A percentile compares a stretch with the other conserved stretches of the same genome.
Evolutionary conservation across 371 early-diverging fungal species (phyloP).

Genomic region (Apophysomyces variabilis): DNA sequence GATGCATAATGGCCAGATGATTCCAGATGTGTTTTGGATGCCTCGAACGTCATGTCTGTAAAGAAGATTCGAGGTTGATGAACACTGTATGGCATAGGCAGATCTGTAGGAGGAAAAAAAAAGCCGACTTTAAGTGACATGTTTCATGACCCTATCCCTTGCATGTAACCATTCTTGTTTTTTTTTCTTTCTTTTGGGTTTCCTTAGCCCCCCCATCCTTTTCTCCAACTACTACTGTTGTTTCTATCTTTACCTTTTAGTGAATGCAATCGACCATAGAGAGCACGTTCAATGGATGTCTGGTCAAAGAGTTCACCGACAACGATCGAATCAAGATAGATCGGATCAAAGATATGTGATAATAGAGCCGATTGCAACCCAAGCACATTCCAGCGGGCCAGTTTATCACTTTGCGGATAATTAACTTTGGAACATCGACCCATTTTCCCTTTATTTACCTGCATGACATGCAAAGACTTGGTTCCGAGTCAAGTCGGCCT

Average conservation of each 20-base stretch:
- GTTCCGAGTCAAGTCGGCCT: constrained; percentile 77
- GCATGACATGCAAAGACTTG: constrained; percentile 85
- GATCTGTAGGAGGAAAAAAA: constrained; percentile 16
- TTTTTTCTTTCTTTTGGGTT: too few species aligned
- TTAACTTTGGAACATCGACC: constrained; percentile 1
- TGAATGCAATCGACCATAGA: constrained; percentile 52
- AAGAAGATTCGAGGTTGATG: constrained; percentile 31
- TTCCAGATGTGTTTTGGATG: constrained; percentile 49
- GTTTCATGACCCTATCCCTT: background rate
- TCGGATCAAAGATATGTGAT: constrained; percentile 56
- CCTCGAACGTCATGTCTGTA: constrained; percentile 47
- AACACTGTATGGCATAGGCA: constrained; percentile 31
- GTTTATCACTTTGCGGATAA: constrained; percentile 69
- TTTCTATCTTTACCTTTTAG: constrained; percentile 26
- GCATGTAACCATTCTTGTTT: background rate
- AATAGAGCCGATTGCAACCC: constrained; percentile 78
- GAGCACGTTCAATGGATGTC: constrained; percentile 63
- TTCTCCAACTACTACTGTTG: too few species aligned
- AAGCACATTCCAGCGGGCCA: constrained; percentile 84
- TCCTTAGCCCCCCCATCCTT: too few species aligned
- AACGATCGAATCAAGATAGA: constrained; percentile 70
- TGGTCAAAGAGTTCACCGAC: constrained; percentile 72
- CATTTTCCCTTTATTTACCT: constrained; percentile 44
- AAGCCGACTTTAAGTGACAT: background rate
- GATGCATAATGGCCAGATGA: constrained; percentile 26